Evolutionary conservation across 2,329 filamentous ascomycete species (phyloP), one percentile per base, ranked within the genome.

Genomic region (Talaromyces sp.): DNA sequence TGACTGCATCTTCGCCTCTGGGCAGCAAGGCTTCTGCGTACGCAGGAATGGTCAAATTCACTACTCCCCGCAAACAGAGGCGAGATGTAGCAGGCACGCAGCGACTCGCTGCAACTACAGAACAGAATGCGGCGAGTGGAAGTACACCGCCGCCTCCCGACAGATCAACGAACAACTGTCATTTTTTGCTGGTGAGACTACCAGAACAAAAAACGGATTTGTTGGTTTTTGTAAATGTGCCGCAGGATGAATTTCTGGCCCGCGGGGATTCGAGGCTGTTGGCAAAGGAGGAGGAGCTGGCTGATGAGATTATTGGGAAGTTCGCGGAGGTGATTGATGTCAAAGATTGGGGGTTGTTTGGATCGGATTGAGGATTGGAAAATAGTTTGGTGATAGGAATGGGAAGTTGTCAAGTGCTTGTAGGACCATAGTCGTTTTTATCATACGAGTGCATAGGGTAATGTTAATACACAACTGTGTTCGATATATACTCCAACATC

Each of bases 141-240:
- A 72, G 70, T 50, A 62, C 63, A 0, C 62, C 50, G 2, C 67
- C 69, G 2, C 70, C 69, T 5, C 67, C 60, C 11, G 60, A 69
- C 64, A 69, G 66, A 16, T 74, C 74, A 5, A 74, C 67, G 5
- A 91, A 91, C 8, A 90, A 87, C 49, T 89, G 95, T 66, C 86
- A 93, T 69, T 83, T 96, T 69, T 87, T 92, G 16, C 82, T 97
- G 47, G 80, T 97, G 64, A 85, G 94, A 16, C 83, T 98, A 56
- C 89, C 89, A 77, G 84, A 86, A 71, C 84, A 93, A 74, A 83
- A 82, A 65, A 94, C 93, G 1, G 94, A 98, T 77, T 80, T 98
- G 45, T 81, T 97, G 56, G 87, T 97, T 68, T 91, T 91, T 47
- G 87, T 97, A 73, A 97, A 97, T 78, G 90, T 96, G 57, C 94